Evolutionary conservation across 257 asterid genomes (phyloP).

Genomic region (Datura wrightii): DNA sequence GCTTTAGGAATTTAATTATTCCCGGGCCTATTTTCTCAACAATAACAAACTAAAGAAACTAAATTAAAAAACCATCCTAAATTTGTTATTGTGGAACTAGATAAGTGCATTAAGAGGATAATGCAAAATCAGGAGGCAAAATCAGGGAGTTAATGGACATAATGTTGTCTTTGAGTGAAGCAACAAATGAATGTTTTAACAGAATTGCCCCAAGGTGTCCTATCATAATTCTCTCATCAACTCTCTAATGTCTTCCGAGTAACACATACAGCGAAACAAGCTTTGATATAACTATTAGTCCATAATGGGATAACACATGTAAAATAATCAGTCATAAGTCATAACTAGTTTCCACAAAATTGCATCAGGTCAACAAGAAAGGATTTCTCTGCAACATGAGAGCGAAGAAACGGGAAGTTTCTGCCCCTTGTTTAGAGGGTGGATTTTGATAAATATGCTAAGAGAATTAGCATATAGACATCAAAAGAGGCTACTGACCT

Average conservation of each 20-base stretch:
- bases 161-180: background rate
- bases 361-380: background rate
- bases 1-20: background rate
- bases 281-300: background rate
- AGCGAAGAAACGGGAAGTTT: background rate
- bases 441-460: background rate
- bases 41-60: background rate
- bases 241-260: background rate
- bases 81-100: background rate
- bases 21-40: background rate
- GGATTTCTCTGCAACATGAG: background rate
- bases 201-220: background rate
- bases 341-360: slow-evolving; percentile 20
- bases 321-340: background rate
- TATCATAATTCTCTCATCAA: slow-evolving; percentile 14
- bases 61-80: background rate
- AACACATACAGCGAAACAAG: background rate
- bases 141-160: background rate
- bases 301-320: background rate
- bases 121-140: background rate
- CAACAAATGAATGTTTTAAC: background rate
- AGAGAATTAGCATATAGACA: slow-evolving; percentile 7
- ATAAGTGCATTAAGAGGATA: background rate
- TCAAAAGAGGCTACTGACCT: background rate
- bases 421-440: background rate